Evolutionary conservation across 148 eudicot species (phyloP).

Genomic region (Amaranthus palmeri): DNA sequence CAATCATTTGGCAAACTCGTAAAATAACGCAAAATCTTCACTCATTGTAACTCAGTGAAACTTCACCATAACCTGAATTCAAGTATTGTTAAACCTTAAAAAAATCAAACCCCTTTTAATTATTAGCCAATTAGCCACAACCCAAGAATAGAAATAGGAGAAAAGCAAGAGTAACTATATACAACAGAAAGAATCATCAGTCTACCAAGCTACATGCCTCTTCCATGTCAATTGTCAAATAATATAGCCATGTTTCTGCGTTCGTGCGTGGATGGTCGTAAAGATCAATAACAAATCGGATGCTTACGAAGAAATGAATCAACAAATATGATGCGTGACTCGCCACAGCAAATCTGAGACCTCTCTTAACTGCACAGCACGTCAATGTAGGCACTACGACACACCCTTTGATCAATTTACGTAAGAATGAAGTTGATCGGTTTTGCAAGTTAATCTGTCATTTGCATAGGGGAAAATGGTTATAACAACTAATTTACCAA

Average conservation of each 20-base stretch:
- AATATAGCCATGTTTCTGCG: no score
- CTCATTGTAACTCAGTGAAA: no score
- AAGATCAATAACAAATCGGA: neutral
- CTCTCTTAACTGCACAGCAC: neutral
- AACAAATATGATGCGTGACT: neutral
- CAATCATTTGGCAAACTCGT: no score
- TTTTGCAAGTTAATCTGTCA: neutral
- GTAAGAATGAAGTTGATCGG: neutral
- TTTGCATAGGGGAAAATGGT: neutral
- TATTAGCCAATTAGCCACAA: no score
- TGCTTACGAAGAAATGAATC: neutral
- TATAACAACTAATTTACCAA: neutral
- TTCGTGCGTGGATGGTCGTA: neutral
- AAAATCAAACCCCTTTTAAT: no score
- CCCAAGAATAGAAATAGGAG: no score
- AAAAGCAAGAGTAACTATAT: slow-evolving; percentile 4
- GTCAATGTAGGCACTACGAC: neutral
- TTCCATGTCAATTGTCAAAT: neutral
- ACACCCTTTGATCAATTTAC: neutral
- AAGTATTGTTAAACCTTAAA: no score
- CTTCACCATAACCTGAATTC: no score
- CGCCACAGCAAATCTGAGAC: neutral
- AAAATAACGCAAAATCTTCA: no score
- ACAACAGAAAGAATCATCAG: neutral
- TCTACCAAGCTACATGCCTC: neutral